A percentile compares a stretch with the other conserved stretches of the same genome.
Conservation (phyloP, 2,329 filamentous ascomycete species). For the Penicillium janthinellum region DNA sequence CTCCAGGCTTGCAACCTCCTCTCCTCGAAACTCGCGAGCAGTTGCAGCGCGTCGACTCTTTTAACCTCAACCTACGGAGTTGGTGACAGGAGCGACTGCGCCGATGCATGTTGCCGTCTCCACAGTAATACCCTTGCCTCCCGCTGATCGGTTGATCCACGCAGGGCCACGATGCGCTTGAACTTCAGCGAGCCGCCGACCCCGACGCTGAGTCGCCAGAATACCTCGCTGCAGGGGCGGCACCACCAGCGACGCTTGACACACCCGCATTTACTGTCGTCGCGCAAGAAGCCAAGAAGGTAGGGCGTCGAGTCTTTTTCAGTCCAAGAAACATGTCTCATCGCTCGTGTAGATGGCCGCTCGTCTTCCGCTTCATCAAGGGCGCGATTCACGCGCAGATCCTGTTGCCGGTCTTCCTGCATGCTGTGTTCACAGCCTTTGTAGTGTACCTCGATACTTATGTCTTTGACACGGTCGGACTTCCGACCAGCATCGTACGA, state of each 20-base stretch:
- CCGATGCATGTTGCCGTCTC: neutral
- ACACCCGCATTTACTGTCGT: conserved; percentile 37
- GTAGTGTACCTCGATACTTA: conserved; percentile 61
- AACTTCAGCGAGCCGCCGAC: conserved; percentile 35
- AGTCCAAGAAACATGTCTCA: neutral
- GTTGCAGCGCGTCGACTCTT: neutral
- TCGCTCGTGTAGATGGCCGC: conserved; percentile 54
- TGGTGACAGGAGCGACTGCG: neutral
- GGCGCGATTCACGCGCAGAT: conserved; percentile 64
- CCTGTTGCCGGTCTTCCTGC: conserved; percentile 57
- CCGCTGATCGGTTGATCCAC: conserved; percentile 1
- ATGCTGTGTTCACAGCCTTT: conserved; percentile 60
- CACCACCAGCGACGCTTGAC: conserved; percentile 26
- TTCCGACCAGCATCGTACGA: conserved; percentile 60
- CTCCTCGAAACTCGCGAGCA: neutral
- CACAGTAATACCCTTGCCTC: neutral
- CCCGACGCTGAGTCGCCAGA: conserved; percentile 36
- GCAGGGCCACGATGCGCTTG: conserved; percentile 26
- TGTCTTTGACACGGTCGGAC: conserved; percentile 53
- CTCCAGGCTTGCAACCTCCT: neutral
- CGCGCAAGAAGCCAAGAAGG: conserved; percentile 36
- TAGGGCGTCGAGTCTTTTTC: neutral
- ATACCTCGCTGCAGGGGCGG: conserved; percentile 26
- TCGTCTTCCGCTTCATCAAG: conserved; percentile 66
- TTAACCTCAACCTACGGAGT: neutral